phyloP scores from a whole-genome alignment of 2,329 filamentous ascomycete genomes.

The Calonectria pseudoturangicola region DNA sequence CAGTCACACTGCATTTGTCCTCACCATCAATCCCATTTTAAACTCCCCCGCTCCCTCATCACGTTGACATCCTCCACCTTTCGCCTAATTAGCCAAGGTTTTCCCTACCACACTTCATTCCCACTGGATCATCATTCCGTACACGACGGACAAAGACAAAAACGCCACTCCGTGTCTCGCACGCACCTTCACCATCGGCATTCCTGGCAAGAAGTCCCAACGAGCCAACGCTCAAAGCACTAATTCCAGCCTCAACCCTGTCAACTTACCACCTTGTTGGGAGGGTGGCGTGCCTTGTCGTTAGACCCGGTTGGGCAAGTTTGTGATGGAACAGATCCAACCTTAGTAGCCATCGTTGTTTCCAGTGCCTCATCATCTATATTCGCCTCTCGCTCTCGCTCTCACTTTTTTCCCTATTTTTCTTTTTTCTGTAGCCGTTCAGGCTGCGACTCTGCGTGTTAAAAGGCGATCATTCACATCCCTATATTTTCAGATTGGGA shows the following conservation, averaged over 20 bases:
- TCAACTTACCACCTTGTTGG: constrained; percentile 2
- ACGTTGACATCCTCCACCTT: background rate
- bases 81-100: background rate
- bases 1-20: background rate
- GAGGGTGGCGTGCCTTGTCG: background rate
- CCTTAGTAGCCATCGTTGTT: background rate
- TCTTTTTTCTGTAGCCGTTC: background rate
- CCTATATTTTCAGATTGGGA: too few species aligned
- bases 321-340: constrained; percentile 6
- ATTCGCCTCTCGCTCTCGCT: background rate
- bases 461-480: background rate
- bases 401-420: too few species aligned
- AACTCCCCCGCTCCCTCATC: background rate
- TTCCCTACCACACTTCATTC: constrained; percentile 7
- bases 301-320: background rate
- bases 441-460: background rate
- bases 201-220: background rate
- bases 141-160: constrained; percentile 21
- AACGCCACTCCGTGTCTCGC: constrained; percentile 17
- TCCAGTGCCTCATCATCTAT: background rate
- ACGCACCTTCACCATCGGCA: constrained; percentile 6
- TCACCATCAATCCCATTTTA: constrained; percentile 7
- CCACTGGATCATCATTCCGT: background rate
- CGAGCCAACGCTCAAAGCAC: constrained; percentile 16
- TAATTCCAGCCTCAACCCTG: background rate